Conservation (phyloP, 306 rosid species). For the Benincasa hispida region DNA sequence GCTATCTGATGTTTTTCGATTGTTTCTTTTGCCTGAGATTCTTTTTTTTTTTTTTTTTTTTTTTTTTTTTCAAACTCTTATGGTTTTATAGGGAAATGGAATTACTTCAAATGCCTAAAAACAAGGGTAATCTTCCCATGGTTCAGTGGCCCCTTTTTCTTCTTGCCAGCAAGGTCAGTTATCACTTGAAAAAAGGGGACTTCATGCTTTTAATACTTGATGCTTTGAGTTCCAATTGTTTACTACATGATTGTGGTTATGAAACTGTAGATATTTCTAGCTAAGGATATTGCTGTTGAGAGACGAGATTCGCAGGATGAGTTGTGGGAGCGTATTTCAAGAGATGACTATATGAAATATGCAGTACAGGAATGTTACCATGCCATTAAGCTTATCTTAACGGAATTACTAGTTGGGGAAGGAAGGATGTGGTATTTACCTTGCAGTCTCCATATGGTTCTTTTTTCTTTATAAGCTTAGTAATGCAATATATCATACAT, state of each 20-base stretch:
- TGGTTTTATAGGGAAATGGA: constrained; percentile 61
- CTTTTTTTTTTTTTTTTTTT: too few species aligned
- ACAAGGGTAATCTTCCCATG: constrained; percentile 57
- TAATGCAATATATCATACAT: not conserved
- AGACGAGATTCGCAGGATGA: constrained; percentile 59
- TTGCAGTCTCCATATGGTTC: not conserved
- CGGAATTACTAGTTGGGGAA: constrained; percentile 57
- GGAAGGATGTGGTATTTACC: constrained; percentile 71
- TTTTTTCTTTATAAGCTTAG: not conserved
- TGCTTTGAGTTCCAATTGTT: not conserved
- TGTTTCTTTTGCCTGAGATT: not conserved
- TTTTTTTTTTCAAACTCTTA: not conserved
- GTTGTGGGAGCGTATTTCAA: constrained; percentile 74
- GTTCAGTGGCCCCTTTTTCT: constrained; percentile 99
- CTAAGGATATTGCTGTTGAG: constrained; percentile 80
- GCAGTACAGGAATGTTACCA: constrained; percentile 91
- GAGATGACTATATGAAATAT: constrained; percentile 88
- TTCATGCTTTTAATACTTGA: not conserved
- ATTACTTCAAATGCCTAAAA: constrained; percentile 71
- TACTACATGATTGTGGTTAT: not conserved
- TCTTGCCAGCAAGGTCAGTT: constrained; percentile 86
- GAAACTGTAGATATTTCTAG: constrained; percentile 55
- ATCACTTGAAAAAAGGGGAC: not conserved
- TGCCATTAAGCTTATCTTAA: constrained; percentile 44
- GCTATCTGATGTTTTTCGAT: not conserved